phyloP scores from a whole-genome alignment of 2,329 filamentous ascomycete species.

The Hymenoscyphus fraxineus region DNA sequence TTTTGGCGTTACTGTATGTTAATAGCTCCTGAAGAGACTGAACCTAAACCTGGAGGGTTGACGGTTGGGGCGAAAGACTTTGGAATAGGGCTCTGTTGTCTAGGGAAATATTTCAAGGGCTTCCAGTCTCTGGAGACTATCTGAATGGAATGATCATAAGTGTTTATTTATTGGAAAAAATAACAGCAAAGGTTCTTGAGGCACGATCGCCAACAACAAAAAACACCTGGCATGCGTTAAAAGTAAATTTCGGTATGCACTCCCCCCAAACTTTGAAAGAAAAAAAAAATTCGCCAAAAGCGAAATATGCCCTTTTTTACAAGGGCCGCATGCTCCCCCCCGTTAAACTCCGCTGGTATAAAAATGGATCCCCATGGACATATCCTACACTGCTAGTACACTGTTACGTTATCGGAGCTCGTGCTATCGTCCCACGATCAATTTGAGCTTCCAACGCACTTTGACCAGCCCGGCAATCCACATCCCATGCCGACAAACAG shows the following conservation, averaged over 20 bases:
- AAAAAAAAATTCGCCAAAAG: neutral
- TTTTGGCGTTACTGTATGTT: conserved; percentile 1
- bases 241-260: neutral
- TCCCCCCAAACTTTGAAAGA: neutral
- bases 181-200: neutral
- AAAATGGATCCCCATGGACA: conserved; percentile 3
- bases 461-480: conserved; percentile 55
- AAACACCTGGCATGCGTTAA: neutral
- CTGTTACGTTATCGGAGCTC: neutral
- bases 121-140: too few species aligned
- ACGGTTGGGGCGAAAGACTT: neutral
- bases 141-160: neutral
- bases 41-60: neutral
- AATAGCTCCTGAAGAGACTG: neutral
- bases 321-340: neutral
- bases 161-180: neutral
- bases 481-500: conserved; percentile 70
- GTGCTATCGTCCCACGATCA: neutral
- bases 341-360: conserved; percentile 16
- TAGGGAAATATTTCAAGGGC: too few species aligned
- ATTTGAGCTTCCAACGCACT: conserved; percentile 28
- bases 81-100: too few species aligned
- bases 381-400: conserved; percentile 5
- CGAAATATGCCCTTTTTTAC: neutral
- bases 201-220: neutral